Base-by-base conservation (phyloP, 768 basidiomycete genomes). In the Filobasidium floriforme region DNA sequence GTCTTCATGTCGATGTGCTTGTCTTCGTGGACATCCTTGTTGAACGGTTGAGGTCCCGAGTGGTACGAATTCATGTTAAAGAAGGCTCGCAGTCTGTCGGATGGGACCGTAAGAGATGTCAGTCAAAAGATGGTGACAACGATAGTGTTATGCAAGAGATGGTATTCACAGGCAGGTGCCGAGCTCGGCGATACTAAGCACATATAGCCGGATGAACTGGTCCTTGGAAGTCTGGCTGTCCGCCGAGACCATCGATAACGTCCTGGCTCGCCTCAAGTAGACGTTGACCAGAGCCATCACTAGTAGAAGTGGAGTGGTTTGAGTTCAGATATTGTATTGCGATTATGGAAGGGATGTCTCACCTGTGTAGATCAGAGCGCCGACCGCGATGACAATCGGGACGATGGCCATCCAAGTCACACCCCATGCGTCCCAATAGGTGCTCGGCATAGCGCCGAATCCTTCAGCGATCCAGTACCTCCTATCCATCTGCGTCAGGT, bases 361-460 rank as follows among this genome's bases (percentile, higher is more conserved):
- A 74, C 73, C 65, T 1, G 76, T 77, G 62, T 74, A 77, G n/a
- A 68, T 62, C 19, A 66, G 24, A 28, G 66, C 68, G 24, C 44
- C 59, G 1, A 70, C 49, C 6, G 69, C 66, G 26, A 70, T 64
- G 9, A 37, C 41, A 32, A 70, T 62, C 1, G 63, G 66, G 2
- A 66, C 60, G 59, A 77, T 68, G 10, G 76, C 76, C 70, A 75
- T 75, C 55, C 62, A 66, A 22, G 74, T 69, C 12, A 76, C 72
- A 24, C 76, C 76, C 75, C 75, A 77, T 4, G 71, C 68, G 60
- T 76, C 68, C 76, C 76, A 77, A 52, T 73, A 75, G 15, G 72
- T 75, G 7, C 70, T 72, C 29, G 73, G 73, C 64, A 72, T 57
- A 1, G 73, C 72, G 6, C 75, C 75, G 28, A 69, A 71, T 7